Base-by-base conservation (phyloP, 202 grass and related monocot genomes). In the Saccharum hybrid region DNA sequence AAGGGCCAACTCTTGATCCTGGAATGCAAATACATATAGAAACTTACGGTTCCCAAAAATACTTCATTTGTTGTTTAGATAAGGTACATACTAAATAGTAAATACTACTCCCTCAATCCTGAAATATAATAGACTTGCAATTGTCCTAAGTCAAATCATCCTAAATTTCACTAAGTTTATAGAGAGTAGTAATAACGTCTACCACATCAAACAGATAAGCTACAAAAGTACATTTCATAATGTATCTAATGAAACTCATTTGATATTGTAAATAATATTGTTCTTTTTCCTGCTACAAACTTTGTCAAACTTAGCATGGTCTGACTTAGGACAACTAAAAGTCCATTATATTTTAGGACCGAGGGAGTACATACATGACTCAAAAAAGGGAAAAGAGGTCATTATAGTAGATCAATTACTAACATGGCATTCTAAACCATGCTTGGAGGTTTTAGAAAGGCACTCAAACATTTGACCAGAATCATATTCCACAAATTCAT, bases 1-100 rank as follows among this genome's bases (percentile, higher is more conserved):
- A 12, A 90, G 81, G 68, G 62, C 56, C 62, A 83, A 9, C 77
- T 94, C 89, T 63, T 70, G 84, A 62, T 82, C 67, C 89, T 94
- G 64, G 39, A 63, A 85, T 49, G 7, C 6, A 71, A 78, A 71
- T 48, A 11, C 57, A 77, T 19, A 62, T 28, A 70, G 3, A 42
- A 2, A 59, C 18, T 19, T 15, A 67, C 4, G 13, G 13, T 5
- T 39, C 7, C 33, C 0, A 84, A 11, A 68, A 68, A 15, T 45
- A 10, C 4, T 16, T 0, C 22, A 8, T 7, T 12, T 66, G 0
- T 23, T 66, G 6, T 59, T 3, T 56, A 42, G 26, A 2, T 71
- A 71, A 60, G 7, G 3, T 59, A 31, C 42, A 10, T 14, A 59
- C 3, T 56, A 30, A 28, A 43, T 11, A 21, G 1, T 56, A n/a